A percentile compares a stretch with the other conserved stretches of the same genome.
Conservation (phyloP, 2,329 filamentous ascomycete species). For the Colletotrichum sp. region DNA sequence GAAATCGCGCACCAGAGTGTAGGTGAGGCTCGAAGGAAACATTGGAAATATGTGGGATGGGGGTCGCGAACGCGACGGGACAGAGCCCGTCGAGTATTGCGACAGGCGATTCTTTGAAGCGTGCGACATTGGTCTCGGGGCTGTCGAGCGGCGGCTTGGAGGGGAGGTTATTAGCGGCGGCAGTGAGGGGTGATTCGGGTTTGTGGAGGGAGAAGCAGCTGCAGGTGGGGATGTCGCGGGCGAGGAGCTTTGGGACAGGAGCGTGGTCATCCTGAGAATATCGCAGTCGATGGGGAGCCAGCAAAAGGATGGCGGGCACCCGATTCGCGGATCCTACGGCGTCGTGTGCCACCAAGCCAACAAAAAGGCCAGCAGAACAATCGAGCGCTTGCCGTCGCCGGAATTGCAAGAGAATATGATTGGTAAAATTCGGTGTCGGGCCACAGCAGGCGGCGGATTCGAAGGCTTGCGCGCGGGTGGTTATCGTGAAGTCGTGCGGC, state of each 20-base stretch:
- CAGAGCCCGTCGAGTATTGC: conserved; percentile 78
- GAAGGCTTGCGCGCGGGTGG: conserved; percentile 3
- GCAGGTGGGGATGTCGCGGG: conserved; percentile 58
- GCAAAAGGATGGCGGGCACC: conserved; percentile 29
- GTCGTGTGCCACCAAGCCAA: conserved; percentile 12
- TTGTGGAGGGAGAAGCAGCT: conserved; percentile 47
- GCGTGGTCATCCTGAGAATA: conserved; percentile 47
- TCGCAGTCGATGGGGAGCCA: conserved; percentile 22
- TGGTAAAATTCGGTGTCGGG: background rate
- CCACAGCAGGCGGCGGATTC: background rate
- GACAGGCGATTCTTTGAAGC: conserved; percentile 83
- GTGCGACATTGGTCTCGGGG: conserved; percentile 74
- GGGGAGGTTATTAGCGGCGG: conserved; percentile 64
- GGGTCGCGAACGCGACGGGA: conserved; percentile 74
- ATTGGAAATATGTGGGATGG: conserved; percentile 81
- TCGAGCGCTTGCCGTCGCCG: background rate
- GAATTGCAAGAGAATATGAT: background rate
- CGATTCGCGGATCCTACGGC: conserved; percentile 18
- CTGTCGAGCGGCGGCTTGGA: conserved; percentile 61
- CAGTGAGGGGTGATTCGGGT: conserved; percentile 59
- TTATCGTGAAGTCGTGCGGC: conserved; percentile 12
- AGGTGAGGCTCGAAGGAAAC: conserved; percentile 84
- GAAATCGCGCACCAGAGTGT: conserved; percentile 94
- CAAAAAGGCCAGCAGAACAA: background rate
- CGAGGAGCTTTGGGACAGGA: conserved; percentile 63